phyloP scores from a whole-genome alignment of 2,329 filamentous ascomycete genomes.

The Fusarium globosum region DNA sequence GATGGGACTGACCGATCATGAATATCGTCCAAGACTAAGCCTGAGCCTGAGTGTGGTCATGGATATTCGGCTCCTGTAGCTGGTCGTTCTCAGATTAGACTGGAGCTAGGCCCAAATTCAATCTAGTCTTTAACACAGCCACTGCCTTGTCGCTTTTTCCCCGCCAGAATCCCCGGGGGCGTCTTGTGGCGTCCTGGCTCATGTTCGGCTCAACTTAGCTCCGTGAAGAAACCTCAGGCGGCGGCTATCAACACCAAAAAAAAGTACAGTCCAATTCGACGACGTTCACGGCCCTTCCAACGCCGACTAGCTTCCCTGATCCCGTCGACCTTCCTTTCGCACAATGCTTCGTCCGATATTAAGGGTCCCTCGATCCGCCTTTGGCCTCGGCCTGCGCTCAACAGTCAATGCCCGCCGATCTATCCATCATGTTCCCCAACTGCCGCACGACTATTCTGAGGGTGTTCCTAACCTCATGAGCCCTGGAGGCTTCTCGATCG shows the following conservation, averaged over 20 bases:
- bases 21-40: slow-evolving; percentile 5
- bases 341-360: slow-evolving; percentile 65
- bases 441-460: slow-evolving; percentile 59
- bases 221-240: slow-evolving; percentile 34
- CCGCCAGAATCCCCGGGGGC: not conserved
- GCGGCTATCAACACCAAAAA: slow-evolving; percentile 36
- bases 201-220: slow-evolving; percentile 36
- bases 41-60: slow-evolving; percentile 4
- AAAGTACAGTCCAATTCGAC: slow-evolving; percentile 29
- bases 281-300: slow-evolving; percentile 18
- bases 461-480: slow-evolving; percentile 79
- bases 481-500: slow-evolving; percentile 74
- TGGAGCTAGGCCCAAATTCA: slow-evolving; percentile 7
- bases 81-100: slow-evolving; percentile 15
- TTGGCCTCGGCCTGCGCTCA: slow-evolving; percentile 51
- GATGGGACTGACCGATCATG: slow-evolving; percentile 31
- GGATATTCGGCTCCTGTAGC: slow-evolving; percentile 3
- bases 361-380: slow-evolving; percentile 60
- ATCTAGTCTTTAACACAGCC: slow-evolving; percentile 19
- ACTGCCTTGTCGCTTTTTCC: slow-evolving; percentile 1
- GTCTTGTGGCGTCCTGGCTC: slow-evolving; percentile 10
- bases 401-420: slow-evolving; percentile 53
- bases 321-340: slow-evolving; percentile 2
- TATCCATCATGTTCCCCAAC: slow-evolving; percentile 60
- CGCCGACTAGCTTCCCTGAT: slow-evolving; percentile 14